A percentile compares a stretch with the other conserved stretches of the same genome.
Conservation (phyloP, 2,329 filamentous ascomycete genomes). For the Fusarium protoensiforme region DNA sequence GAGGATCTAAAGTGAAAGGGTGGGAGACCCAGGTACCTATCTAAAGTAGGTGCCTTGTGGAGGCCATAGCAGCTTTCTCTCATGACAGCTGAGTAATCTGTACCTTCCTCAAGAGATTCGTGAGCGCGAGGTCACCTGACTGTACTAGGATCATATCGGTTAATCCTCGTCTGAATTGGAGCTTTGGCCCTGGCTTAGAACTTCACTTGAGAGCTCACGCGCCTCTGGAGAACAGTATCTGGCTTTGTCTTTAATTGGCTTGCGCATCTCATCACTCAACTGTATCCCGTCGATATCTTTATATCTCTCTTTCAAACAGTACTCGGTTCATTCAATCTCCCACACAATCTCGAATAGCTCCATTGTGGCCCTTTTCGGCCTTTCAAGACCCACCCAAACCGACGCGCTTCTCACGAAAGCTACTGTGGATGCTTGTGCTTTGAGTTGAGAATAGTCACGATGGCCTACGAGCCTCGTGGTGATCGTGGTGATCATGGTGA, state of each 20-base stretch:
- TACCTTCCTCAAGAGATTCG: background rate
- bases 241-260: conserved; percentile 22
- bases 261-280: background rate
- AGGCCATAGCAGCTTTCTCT: background rate
- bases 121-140: conserved; percentile 20
- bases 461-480: conserved; percentile 66
- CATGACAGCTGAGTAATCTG: conserved; percentile 21
- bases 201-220: conserved; percentile 32
- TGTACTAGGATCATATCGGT: conserved; percentile 8
- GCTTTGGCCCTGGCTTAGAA: conserved; percentile 24
- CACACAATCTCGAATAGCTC: background rate
- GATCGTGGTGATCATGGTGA: conserved; percentile 62
- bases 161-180: conserved; percentile 33
- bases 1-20: conserved; percentile 19
- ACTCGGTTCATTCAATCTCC: background rate
- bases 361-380: conserved; percentile 6
- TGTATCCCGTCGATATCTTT: background rate
- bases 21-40: background rate
- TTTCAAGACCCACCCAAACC: conserved; percentile 22
- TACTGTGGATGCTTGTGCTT: conserved; percentile 39
- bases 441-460: conserved; percentile 45
- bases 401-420: conserved; percentile 34
- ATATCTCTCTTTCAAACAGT: background rate
- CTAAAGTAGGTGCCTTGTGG: background rate
- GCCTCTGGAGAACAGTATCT: conserved; percentile 14